Percentiles rank a stretch among this genome's conserved stretches.
Evolutionary conservation across 805 yeast genomes (phyloP).

Genomic region (Lachancea waltii): DNA sequence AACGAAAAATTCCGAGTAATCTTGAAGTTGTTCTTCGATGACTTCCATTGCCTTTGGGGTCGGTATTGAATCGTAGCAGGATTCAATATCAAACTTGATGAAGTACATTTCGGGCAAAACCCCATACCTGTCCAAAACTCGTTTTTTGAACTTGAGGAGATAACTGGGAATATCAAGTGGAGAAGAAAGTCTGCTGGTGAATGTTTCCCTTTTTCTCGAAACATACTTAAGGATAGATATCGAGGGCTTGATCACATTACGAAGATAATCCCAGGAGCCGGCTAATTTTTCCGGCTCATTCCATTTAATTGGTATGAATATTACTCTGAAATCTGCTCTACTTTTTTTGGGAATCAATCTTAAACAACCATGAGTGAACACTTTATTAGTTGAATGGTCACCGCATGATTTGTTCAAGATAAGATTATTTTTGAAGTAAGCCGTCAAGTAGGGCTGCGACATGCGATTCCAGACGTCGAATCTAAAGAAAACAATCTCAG

Average conservation of each 20-base stretch:
- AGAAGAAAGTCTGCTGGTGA: slow-evolving; percentile 36
- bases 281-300: slow-evolving; percentile 29
- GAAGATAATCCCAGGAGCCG: slow-evolving; percentile 33
- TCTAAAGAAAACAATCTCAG: slow-evolving; percentile 43
- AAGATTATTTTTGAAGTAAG: slow-evolving; percentile 39
- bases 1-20: slow-evolving; percentile 28
- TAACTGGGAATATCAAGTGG: slow-evolving; percentile 39
- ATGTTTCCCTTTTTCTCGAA: slow-evolving; percentile 19
- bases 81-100: slow-evolving; percentile 67
- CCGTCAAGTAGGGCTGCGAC: slow-evolving; percentile 37
- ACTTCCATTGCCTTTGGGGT: slow-evolving; percentile 36
- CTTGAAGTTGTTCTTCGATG: slow-evolving; percentile 19
- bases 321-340: slow-evolving; percentile 47
- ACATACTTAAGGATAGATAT: slow-evolving; percentile 34
- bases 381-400: slow-evolving; percentile 20
- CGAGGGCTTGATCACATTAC: slow-evolving; percentile 40
- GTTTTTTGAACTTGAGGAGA: slow-evolving; percentile 35
- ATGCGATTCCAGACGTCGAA: slow-evolving; percentile 51
- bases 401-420: slow-evolving; percentile 13
- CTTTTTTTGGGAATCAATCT: slow-evolving; percentile 54
- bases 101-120: slow-evolving; percentile 38
- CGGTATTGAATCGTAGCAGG: slow-evolving; percentile 72
- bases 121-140: slow-evolving; percentile 13
- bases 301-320: slow-evolving; percentile 48
- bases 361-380: slow-evolving; percentile 35